Conservation (phyloP, 2,329 filamentous ascomycete species). For the Colletotrichum lupini region DNA sequence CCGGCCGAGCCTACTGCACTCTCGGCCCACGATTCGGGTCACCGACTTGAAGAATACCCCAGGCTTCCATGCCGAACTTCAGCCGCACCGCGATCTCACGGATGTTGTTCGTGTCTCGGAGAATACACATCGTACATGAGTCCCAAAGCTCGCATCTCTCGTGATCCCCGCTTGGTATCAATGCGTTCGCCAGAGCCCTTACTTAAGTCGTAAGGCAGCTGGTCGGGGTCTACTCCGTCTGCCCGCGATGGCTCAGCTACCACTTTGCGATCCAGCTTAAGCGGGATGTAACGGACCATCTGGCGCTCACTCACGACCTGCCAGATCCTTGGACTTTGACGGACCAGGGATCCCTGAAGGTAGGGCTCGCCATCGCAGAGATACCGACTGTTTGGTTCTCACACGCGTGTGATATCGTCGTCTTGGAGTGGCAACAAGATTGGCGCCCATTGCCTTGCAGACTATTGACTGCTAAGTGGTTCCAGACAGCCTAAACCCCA, state of each 20-base stretch:
- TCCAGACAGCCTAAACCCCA: neutral
- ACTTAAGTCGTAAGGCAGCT: neutral
- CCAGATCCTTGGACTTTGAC: neutral
- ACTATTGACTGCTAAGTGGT: neutral
- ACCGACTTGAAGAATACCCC: neutral
- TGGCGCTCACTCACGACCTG: neutral
- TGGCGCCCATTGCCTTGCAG: neutral
- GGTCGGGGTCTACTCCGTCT: neutral
- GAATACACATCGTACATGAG: neutral
- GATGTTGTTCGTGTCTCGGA: neutral
- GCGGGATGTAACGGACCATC: neutral
- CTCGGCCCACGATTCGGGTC: neutral
- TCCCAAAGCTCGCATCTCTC: neutral
- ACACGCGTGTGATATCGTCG: too few relatives aligned
- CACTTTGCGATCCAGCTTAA: neutral
- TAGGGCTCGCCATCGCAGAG: neutral
- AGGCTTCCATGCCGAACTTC: neutral
- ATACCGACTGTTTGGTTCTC: neutral
- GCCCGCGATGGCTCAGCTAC: neutral
- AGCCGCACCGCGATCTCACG: neutral
- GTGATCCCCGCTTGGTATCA: neutral
- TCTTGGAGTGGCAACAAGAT: neutral
- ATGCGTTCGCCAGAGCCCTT: neutral
- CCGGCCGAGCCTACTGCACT: neutral
- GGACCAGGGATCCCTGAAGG: neutral